phyloP scores from a whole-genome alignment of 768 basidiomycete species.

The Pseudohyphozyma bogoriensis region DNA sequence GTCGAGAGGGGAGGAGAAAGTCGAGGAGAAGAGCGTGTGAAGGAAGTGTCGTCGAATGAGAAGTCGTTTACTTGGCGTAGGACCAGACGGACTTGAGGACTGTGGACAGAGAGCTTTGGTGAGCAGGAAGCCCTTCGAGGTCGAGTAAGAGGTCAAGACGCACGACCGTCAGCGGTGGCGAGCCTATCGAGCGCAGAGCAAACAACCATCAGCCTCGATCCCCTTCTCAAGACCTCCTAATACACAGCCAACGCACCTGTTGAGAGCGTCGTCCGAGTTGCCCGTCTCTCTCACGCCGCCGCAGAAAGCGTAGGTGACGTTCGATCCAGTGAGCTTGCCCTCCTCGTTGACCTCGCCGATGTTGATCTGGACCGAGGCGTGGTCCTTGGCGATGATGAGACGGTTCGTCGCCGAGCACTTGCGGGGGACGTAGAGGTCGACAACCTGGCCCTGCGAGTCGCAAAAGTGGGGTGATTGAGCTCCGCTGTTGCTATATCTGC shows the following conservation, averaged over 20 bases:
- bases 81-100: conserved; percentile 96
- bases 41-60: conserved; percentile 5
- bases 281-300: conserved; percentile 89
- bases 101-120: conserved; percentile 35
- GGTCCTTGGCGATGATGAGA: conserved; percentile 96
- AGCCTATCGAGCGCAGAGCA: conserved; percentile 43
- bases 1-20: background rate
- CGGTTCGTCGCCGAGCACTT: conserved; percentile 69
- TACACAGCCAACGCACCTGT: conserved; percentile 42
- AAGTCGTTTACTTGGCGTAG: conserved; percentile 66
- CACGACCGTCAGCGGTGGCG: conserved; percentile 88
- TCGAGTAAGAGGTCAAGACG: conserved; percentile 48
- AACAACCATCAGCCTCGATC: background rate
- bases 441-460: conserved; percentile 70
- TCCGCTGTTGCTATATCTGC: background rate
- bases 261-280: conserved; percentile 92
- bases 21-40: background rate
- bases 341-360: conserved; percentile 86
- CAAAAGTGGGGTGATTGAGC: background rate
- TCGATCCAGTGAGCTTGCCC: conserved; percentile 50
- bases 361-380: conserved; percentile 94
- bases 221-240: background rate
- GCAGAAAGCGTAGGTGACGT: conserved; percentile 84
- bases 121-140: conserved; percentile 2
- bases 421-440: conserved; percentile 99